Percentiles rank a stretch among this genome's conserved stretches.
Conservation (phyloP, 2,329 filamentous ascomycete species). For the Fusarium sp. region DNA sequence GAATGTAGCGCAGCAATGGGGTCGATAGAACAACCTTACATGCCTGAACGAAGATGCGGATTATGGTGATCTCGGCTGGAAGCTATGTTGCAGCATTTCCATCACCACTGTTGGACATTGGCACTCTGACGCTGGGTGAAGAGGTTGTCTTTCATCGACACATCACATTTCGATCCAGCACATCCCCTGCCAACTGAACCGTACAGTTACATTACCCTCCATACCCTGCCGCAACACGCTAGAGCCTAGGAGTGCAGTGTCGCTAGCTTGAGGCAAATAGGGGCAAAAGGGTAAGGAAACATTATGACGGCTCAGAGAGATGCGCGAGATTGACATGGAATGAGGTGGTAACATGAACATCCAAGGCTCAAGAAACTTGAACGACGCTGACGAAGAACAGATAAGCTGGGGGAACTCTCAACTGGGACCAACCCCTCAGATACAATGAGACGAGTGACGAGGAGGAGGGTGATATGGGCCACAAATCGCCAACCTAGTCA, state of each 20-base stretch:
- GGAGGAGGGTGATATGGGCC: constrained; percentile 3
- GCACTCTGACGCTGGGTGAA: constrained; percentile 30
- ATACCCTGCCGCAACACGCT: constrained; percentile 32
- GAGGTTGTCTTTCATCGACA: constrained; percentile 38
- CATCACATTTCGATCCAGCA: constrained; percentile 47
- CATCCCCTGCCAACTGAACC: constrained; percentile 31
- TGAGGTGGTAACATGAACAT: constrained; percentile 14
- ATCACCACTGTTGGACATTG: constrained; percentile 34
- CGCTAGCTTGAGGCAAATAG: constrained; percentile 38
- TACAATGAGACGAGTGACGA: constrained; percentile 9
- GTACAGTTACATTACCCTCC: constrained; percentile 23
- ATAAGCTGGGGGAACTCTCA: constrained; percentile 3
- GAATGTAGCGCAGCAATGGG: constrained; percentile 9
- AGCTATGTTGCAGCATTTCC: constrained; percentile 39
- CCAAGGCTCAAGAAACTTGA: neutral
- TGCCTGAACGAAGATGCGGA: constrained; percentile 10
- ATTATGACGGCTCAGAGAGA: constrained; percentile 31
- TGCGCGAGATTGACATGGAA: constrained; percentile 25
- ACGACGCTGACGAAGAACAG: constrained; percentile 7
- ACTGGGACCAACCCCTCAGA: constrained; percentile 15
- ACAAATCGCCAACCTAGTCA: constrained; percentile 3
- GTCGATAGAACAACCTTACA: neutral
- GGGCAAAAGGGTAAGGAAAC: constrained; percentile 34
- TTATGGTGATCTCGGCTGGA: constrained; percentile 17
- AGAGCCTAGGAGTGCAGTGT: constrained; percentile 33